Percentiles rank a stretch among this genome's conserved stretches.
Evolutionary conservation across 2,329 filamentous ascomycete genomes (phyloP).

Genomic region (Waltergamsia citrina): DNA sequence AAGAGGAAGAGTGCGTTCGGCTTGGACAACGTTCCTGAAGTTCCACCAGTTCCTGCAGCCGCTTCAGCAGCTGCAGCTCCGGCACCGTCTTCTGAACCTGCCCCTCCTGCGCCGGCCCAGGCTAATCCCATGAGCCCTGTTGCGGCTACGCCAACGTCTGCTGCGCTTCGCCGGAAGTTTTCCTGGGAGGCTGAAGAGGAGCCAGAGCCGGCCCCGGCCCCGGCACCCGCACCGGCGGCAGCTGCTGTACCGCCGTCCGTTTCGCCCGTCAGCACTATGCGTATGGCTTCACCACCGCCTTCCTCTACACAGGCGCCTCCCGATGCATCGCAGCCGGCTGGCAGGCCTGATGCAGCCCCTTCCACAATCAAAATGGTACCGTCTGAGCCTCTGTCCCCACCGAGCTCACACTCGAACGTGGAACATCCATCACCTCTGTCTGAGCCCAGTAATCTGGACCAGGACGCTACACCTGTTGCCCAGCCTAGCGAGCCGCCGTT

Average conservation of each 20-base stretch:
- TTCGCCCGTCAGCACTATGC: background rate
- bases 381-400: background rate
- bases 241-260: background rate
- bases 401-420: conserved; percentile 10
- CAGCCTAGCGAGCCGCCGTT: background rate
- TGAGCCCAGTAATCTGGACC: conserved; percentile 19
- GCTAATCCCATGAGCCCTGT: too few relatives aligned
- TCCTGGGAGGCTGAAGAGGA: conserved; percentile 24
- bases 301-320: conserved; percentile 4
- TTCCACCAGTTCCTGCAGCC: background rate
- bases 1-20: background rate
- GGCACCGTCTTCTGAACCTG: background rate
- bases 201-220: conserved; percentile 6
- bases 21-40: conserved; percentile 1
- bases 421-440: conserved; percentile 36
- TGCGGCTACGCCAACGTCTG: too few relatives aligned
- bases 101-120: too few relatives aligned
- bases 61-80: background rate
- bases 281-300: background rate
- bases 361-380: conserved; percentile 3
- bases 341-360: background rate
- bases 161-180: conserved; percentile 19
- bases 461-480: conserved; percentile 1
- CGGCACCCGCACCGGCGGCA: background rate
- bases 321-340: background rate